Base-by-base conservation (phyloP, 2,329 filamentous ascomycete species). In the Diaporthe velutina region DNA sequence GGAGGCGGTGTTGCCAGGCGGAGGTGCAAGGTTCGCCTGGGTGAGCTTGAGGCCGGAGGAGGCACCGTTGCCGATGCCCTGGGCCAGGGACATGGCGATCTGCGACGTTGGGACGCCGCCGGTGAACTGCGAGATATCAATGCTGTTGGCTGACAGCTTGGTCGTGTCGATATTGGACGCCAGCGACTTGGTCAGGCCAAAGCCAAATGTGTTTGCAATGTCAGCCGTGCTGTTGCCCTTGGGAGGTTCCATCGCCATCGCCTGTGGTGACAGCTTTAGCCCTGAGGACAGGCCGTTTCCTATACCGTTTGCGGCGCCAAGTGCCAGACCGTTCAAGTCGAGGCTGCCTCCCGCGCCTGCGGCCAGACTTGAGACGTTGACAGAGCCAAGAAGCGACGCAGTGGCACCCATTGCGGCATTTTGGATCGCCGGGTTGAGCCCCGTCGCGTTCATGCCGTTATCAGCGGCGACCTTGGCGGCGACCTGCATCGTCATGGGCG, bases 361-460 rank as follows among this genome's bases (percentile, higher is more conserved):
- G 6, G 71, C 52, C 13, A 79, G 60, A 19, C 70, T 75, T 0
- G 71, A 75, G 33, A 80, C 17, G 70, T 80, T 76, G 38, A 81
- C 58, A 4, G 81, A 70, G 19, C 79, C 78, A 6, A 83, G 71
- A 0, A 82, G 76, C 5, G 81, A 79, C 0, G 80, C 78, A 1
- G 79, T 76, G 2, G 81, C 75, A 3, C 82, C 82, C 64, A 80
- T 79, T 50, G 79, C 80, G 9, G 80, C 76, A 64, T 80, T 82
- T 70, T 82, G 78, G 60, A 83, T 76, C 3, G 78, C 74, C 0
- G 80, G 79, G 71, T 82, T 82, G 28, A 83, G 75, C 22, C 81
- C 80, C 12, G 78, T 79, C 15, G 77, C 78, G 13, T 79, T 66
- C 78, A 81, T 79, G n/a, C 77, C 77, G 75, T 82, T 83, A 28